A percentile compares a stretch with the other conserved stretches of the same genome.
Conservation (phyloP, 495 filamentous ascomycete species). For the Usnea hakonensis region DNA sequence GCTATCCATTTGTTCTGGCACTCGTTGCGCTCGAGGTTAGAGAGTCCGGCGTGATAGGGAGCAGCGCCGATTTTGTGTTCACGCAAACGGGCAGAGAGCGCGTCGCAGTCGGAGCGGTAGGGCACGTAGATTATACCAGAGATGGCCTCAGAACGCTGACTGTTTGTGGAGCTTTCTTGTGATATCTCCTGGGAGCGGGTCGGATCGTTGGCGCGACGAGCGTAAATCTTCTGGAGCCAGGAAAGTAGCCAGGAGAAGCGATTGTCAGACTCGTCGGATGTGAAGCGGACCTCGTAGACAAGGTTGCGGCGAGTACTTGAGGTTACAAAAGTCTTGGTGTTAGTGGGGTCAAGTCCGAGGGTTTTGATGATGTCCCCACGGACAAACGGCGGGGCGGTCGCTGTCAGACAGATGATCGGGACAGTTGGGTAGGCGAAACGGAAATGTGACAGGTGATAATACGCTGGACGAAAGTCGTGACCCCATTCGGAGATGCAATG, state of each 20-base stretch:
- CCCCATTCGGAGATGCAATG: conserved; percentile 99
- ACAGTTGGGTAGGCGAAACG: conserved; percentile 70
- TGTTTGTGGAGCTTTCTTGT: conserved; percentile 40
- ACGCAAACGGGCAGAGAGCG: conserved; percentile 47
- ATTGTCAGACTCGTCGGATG: conserved; percentile 61
- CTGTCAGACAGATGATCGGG: conserved; percentile 84
- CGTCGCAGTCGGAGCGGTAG: conserved; percentile 66
- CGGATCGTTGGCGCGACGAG: conserved; percentile 47
- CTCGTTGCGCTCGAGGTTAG: conserved; percentile 34
- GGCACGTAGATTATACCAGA: conserved; percentile 88
- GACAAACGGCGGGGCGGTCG: conserved; percentile 76
- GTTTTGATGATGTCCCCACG: conserved; percentile 70
- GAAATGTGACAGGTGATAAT: conserved; percentile 85
- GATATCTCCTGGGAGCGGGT: conserved; percentile 33
- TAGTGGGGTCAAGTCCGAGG: conserved; percentile 52
- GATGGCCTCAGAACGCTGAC: conserved; percentile 53
- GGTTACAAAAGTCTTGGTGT: conserved; percentile 68
- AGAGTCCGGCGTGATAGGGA: conserved; percentile 46
- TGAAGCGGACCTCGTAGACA: conserved; percentile 90
- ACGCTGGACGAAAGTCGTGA: conserved; percentile 91
- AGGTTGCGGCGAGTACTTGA: conserved; percentile 76
- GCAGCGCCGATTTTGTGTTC: conserved; percentile 37
- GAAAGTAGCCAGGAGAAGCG: conserved; percentile 57
- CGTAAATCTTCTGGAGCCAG: conserved; percentile 67
- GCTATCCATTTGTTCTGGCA: conserved; percentile 64